Base-by-base conservation (phyloP, 305 asterid genomes). In the Fraxinus xanthoxyloides region DNA sequence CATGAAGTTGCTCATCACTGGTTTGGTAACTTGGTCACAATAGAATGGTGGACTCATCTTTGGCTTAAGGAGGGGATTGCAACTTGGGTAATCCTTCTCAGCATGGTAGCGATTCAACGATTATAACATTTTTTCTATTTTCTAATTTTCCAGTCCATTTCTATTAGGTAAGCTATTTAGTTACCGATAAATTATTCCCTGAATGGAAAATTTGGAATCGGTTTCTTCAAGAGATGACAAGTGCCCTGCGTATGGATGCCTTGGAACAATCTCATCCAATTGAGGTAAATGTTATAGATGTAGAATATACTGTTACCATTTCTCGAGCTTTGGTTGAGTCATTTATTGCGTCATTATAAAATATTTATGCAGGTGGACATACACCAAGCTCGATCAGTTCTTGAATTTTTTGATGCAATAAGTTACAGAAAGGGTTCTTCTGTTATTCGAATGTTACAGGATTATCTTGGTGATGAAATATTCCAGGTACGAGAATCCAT, bases 31-130 rank as follows among this genome's bases (percentile, higher is more conserved):
- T 90, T 91, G 69, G 93, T 91, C n/a, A 91, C 92, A 19, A 90
- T 92, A 92, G 96, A 89, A 81, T 92, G 96, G 96, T 92, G 96
- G 96, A 92, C 94, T 31, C 92, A 92, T 83, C 80, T 92, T 65
- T 92, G 97, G 97, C 89, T 92, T 73, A 92, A 92, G 79, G 97
- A 92, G 85, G 93, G 95, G 75, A 89, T 91, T 75, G 95, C 93
- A 32, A 88, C 97, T 48, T 92, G 97, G 97, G 97, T 90, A 87
- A 46, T 34, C 54, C 17, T 43, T 43, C 54, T 43, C 54, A 43
- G 17, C 54, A 43, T 43, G 54, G 54, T 10, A 12, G 5, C 10
- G 23, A 5, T 77, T 70, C 65, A 51, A 35, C 69, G 34, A 48
- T 23, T 67, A 13, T 72, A 13, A 9, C 43, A 9, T 80, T 40